Base-by-base conservation (phyloP, 345 rosid species). In the Rhizophora apiculata region DNA sequence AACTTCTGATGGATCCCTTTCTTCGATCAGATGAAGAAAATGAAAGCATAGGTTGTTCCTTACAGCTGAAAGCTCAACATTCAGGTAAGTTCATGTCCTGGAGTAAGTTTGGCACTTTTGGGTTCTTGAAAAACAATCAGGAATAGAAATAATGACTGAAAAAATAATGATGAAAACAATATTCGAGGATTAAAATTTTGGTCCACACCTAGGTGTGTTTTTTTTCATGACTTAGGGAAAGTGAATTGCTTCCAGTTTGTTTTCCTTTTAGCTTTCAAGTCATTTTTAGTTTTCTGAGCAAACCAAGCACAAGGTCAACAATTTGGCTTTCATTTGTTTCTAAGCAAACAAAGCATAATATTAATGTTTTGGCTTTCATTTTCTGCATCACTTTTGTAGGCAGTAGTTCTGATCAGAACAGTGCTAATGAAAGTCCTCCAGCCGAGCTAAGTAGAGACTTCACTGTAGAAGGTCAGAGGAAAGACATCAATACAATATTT, bases 1-100 rank as follows among this genome's bases (percentile, higher is more conserved):
- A 95, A 75, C 97, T 92, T 67, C 74, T 95, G 77, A 82, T 79
- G 84, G 96, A 95, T 82, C 92, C 94, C 46, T 95, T 95, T 82
- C 93, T 92, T 26, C 85, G 68, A 72, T 60, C 88, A 37, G 80
- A 80, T 34, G 90, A 83, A 36, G 96, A 84, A 74, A 80, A 74
- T 70, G 88, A 80, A 62, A 79, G 67, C 60, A 49, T 78, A 20
- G 81, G 78, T 32, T 75, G 59, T 64, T 56, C 80, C 66, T 62
- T 82, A 74, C 79, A 39, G 36, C 71, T 65, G 63, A 72, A 76
- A 62, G 49, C 63, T 31, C 72, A 57, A 39, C 55, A 22, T 70
- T 66, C 83, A 73, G 88, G 90, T 89, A 78, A 64, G 68, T 66
- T 63, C 30, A 56, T 21, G 29, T 21, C 7, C 13, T 24, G 10